Percentiles rank a stretch among this genome's conserved stretches.
These are phyloP conservation scores for Nitzschia palea DNA, from an alignment of 108 stramenopile genomes.

Conservation along the genomic window DNA sequence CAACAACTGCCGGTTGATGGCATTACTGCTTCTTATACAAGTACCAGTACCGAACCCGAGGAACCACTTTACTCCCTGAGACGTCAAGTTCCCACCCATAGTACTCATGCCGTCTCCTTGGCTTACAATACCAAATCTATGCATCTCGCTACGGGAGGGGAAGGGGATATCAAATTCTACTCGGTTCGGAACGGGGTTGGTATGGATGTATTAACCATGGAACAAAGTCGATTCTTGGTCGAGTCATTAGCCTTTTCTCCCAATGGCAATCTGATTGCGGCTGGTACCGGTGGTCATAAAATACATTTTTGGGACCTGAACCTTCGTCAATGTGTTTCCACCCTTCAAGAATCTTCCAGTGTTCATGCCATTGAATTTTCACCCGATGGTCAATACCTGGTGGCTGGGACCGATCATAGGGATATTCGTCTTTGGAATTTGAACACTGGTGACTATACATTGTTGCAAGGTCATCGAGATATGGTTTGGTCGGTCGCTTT, in stretches of 20 bases:
- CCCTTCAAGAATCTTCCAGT: background rate
- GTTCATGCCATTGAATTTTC: conserved; percentile 7
- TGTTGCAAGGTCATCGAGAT: conserved; percentile 3
- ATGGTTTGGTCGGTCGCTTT: conserved; percentile 14
- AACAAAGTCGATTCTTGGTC: conserved; percentile 1
- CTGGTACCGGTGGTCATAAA: conserved; percentile 6
- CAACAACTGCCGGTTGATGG: background rate
- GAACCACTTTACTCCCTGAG: background rate
- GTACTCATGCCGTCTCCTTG: conserved; percentile 8
- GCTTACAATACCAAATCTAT: background rate
- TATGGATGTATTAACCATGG: conserved; percentile 11
- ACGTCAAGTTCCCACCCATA: conserved; percentile 6
- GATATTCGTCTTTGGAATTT: conserved; percentile 11
- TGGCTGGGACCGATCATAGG: conserved; percentile 5
- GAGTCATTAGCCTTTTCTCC: conserved; percentile 14
- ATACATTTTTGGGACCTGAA: conserved; percentile 3
- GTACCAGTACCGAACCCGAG: background rate
- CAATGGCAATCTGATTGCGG: conserved; percentile 6
- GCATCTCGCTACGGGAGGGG: conserved; percentile 11
- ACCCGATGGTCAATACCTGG: conserved; percentile 12
- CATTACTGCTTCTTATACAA: background rate
- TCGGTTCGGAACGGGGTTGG: background rate
- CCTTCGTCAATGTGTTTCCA: background rate
- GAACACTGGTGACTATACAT: background rate
- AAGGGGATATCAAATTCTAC: conserved; percentile 2